Evolutionary conservation across 768 basidiomycete species (phyloP).

Genomic region (Coprinellus micaceus): DNA sequence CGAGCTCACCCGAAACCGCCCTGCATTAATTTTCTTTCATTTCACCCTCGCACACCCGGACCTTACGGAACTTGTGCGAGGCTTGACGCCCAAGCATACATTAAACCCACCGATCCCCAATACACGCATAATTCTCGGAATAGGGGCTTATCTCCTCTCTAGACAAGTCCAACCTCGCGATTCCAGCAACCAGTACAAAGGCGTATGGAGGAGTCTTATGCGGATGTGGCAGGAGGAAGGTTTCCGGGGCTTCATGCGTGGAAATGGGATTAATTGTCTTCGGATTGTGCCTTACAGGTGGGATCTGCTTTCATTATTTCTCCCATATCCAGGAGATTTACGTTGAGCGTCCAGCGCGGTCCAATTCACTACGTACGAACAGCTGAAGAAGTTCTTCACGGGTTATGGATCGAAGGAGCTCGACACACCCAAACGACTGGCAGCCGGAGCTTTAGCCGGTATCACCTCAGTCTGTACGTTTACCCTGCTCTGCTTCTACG

Average conservation of each 20-base stretch:
- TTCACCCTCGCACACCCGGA: too few species aligned
- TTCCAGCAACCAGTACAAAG: constrained; percentile 67
- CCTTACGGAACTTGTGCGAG: background rate
- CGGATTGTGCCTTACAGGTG: constrained; percentile 88
- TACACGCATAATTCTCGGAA: background rate
- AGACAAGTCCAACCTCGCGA: constrained; percentile 87
- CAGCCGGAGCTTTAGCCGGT: constrained; percentile 87
- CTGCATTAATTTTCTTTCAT: too few species aligned
- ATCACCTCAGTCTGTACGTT: constrained; percentile 89
- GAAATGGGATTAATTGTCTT: constrained; percentile 86
- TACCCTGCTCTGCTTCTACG: constrained; percentile 1
- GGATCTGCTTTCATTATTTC: constrained; percentile 18
- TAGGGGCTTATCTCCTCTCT: constrained; percentile 10
- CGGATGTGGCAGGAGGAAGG: constrained; percentile 96
- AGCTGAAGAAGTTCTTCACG: constrained; percentile 84
- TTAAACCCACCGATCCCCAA: background rate
- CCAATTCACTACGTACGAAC: constrained; percentile 87
- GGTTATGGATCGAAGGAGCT: constrained; percentile 65
- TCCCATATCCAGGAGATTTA: background rate
- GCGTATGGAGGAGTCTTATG: constrained; percentile 77
- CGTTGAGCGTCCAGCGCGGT: constrained; percentile 50
- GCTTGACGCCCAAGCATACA: background rate
- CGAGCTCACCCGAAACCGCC: too few species aligned
- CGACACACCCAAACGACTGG: constrained; percentile 83
- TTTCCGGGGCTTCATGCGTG: constrained; percentile 88